These are phyloP conservation scores for Fragilaria radians DNA, from an alignment of 108 stramenopile genomes.

Conservation along the genomic window DNA sequence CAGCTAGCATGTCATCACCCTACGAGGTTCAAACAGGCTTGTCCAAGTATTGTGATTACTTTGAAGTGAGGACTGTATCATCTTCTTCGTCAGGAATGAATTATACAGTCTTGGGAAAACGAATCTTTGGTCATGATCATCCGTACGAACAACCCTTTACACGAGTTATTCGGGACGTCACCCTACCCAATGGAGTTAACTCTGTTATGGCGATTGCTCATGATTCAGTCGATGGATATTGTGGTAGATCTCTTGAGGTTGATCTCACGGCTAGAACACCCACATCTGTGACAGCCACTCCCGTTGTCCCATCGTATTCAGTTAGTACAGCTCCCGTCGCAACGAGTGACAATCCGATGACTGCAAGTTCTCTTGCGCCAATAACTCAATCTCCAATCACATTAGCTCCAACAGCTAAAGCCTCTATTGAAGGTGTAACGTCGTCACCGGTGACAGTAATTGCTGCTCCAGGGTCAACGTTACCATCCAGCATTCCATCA, in stretches of 20 bases:
- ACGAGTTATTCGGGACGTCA: neutral
- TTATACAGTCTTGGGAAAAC: neutral
- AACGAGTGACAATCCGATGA: neutral
- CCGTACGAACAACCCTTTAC: slow-evolving; percentile 1
- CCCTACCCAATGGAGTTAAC: neutral
- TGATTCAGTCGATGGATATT: neutral
- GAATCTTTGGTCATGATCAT: neutral
- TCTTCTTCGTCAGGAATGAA: neutral
- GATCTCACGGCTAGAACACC: neutral
- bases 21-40: neutral
- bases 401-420: too few relatives aligned
- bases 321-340: neutral
- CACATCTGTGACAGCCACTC: neutral
- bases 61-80: neutral
- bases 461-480: neutral
- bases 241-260: neutral
- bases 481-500: neutral
- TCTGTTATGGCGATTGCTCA: neutral
- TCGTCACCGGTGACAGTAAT: too few relatives aligned
- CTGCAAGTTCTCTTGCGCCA: neutral
- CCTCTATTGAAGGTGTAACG: too few relatives aligned
- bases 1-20: neutral
- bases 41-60: neutral
- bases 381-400: neutral
- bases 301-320: neutral